Conservation (phyloP, 2,329 filamentous ascomycete species). For the Colletotrichum viniferum region DNA sequence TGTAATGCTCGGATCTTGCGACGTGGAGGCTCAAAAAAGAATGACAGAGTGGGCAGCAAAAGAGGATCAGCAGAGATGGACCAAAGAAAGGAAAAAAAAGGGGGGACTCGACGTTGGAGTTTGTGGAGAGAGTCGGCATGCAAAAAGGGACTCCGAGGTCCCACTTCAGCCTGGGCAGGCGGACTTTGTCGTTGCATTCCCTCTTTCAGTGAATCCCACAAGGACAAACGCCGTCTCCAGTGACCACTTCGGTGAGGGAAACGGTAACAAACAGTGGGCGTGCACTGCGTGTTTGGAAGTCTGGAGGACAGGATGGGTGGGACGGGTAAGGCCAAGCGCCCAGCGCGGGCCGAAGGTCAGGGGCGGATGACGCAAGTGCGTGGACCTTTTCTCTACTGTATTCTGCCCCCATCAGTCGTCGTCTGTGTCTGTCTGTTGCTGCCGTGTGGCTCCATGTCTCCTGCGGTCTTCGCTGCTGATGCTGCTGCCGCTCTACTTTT, state of each 20-base stretch:
- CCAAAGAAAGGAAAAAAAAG: neutral
- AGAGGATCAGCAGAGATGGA: neutral
- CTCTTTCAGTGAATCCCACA: neutral
- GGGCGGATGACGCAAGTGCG: conserved; percentile 21
- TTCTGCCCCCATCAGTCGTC: neutral
- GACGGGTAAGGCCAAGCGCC: conserved; percentile 16
- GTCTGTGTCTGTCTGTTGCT: neutral
- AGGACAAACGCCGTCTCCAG: neutral
- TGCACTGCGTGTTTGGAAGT: neutral
- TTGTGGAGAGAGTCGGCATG: neutral
- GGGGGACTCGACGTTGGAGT: neutral
- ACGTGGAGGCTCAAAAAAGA: neutral
- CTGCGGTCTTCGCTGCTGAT: neutral
- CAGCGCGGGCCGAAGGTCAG: conserved; percentile 17
- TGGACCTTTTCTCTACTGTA: neutral
- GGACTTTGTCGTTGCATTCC: neutral
- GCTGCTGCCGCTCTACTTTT: neutral
- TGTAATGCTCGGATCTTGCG: neutral
- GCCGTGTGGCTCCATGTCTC: neutral
- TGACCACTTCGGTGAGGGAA: neutral
- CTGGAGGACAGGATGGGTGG: neutral
- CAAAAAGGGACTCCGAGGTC: neutral
- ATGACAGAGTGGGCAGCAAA: neutral
- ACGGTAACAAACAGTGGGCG: neutral
- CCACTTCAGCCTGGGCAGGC: conserved; percentile 3